Conservation (phyloP, 805 yeast genomes). For the Sugiyamaella marilandica region DNA sequence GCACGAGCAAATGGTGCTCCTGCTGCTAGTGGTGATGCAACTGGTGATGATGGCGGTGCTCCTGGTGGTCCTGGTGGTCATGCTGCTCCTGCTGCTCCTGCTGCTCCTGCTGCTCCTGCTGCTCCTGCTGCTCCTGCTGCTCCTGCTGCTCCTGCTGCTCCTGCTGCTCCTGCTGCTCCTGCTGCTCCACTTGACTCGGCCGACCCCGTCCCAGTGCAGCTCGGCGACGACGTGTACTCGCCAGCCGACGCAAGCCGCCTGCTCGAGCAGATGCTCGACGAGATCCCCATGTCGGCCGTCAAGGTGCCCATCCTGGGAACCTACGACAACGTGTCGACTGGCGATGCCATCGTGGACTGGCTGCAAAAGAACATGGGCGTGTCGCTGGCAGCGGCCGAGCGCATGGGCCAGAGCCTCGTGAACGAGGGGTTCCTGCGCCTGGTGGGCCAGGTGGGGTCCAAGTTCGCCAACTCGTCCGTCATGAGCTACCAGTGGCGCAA, state of each 20-base stretch:
- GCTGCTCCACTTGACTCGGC: conserved; percentile 1
- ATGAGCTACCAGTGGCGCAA: conserved; percentile 80
- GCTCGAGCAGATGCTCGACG: conserved; percentile 39
- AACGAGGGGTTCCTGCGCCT: conserved; percentile 54
- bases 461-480: conserved; percentile 69
- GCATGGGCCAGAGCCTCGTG: conserved; percentile 67
- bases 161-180: not conserved
- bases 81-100: not conserved
- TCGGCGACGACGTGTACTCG: conserved; percentile 32
- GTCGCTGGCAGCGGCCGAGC: conserved; percentile 57
- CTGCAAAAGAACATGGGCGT: conserved; percentile 43
- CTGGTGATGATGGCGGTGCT: too few relatives aligned
- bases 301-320: conserved; percentile 67
- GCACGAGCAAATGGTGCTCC: too few relatives aligned
- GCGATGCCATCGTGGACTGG: conserved; percentile 59
- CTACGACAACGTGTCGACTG: conserved; percentile 57
- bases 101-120: not conserved
- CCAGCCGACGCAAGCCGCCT: conserved; percentile 41
- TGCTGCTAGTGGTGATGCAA: too few relatives aligned
- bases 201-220: conserved; percentile 19
- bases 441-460: conserved; percentile 56
- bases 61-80: not conserved
- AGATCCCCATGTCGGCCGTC: conserved; percentile 50
- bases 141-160: conserved; percentile 4
- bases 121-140: not conserved